Base-by-base conservation (phyloP, 2,329 filamentous ascomycete genomes). In the Aspergillus awamori region DNA sequence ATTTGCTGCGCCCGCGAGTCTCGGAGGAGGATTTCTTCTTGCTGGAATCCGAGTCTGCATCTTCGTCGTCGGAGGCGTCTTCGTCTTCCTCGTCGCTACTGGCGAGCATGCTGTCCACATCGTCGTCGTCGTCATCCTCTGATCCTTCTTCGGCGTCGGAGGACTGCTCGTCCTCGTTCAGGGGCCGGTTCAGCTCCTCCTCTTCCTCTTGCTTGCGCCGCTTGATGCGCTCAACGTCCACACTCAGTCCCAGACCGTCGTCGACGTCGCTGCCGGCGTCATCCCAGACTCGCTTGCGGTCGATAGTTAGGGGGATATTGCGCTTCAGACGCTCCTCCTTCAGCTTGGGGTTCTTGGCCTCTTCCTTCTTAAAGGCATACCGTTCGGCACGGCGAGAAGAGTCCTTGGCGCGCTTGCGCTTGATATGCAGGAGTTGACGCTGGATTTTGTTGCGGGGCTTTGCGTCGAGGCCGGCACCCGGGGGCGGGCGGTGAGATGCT, bases 241-340 rank as follows among this genome's bases (percentile, higher is more conserved):
- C 78, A 55, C 76, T 81, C 63, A 79, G 55, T 38, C 80, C 81
- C 48, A 83, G 69, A 24, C 78, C 74, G 52, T 81, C 78, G 41
- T 81, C 79, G 15, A 76, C 76, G 61, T 82, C 81, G 56, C 78
- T 78, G 52, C 88, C 88, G 53, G 86, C 85, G 56, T 93, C 88
- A 70, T 97, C 93, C 92, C 92, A 98, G 33, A 92, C 87, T 74
- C 95, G 87, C 82, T 97, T 97, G 70, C 88, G 86, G 70, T 97
- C 93, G 60, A 97, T 84, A 0, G 92, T 96, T 58, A 86, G 77
- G 0, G 95, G 90, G 47, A 93, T 84, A 79, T 97, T 97, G 67
- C 85, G 87, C 62, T 87, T 87, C 63, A 94, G 81, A 69, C 95
- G 86, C 66, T 89, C 86, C 63, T 86, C 87, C 67, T 87, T 87